Evolutionary conservation across 202 grass and related monocot species (phyloP), one percentile per base, ranked within the genome.

Genomic region (Eragrostis tef): DNA sequence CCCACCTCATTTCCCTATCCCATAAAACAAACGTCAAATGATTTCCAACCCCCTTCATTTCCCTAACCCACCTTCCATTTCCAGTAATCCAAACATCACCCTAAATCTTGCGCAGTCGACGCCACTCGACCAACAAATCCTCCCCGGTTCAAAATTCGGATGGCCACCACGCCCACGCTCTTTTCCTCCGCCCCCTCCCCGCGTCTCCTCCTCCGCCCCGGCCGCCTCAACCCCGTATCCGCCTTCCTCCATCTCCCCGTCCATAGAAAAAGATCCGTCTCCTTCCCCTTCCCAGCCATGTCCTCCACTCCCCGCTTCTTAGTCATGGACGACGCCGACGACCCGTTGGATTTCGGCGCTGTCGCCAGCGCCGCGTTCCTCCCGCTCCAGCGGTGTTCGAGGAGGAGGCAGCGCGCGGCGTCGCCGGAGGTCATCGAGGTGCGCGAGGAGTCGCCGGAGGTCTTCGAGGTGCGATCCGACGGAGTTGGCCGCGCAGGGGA

Each of bases 281-380:
- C 12, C 14, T 44, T 56, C 22, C 6, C 42, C 65, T 46, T 36
- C 25, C 17, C 45, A 5, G 22, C 79, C 47, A 87, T 87, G 85
- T 21, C 74, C 14, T 78, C 79, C 4, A 14, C 29, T 24, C 49
- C 49, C 11, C 71, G 24, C 36, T 46, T 64, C 52, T 7, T 52
- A 60, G 3, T 63, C 50, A 60, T 43, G 71, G 60, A 46, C 21
- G 25, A 27, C 24, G 0, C 20, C 34, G 48, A 65, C 22, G 81
- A 75, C 61, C 61, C 71, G 6, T 5, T 83, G 12, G 81, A 83
- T 56, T 56, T 83, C 11, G 41, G 70, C 17, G 71, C 49, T 10
- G 24, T 57, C 49, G 49, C 81, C 61, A 24, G 62, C 61, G n/a
- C 57, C 27, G 24, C 51, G 24, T 83, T 83, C 36, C 63, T 67